A percentile compares a stretch with the other conserved stretches of the same genome.
These are phyloP conservation scores for Acanthamoeba castellanii DNA, from an alignment of 208 protist species.

Conservation along the genomic window DNA sequence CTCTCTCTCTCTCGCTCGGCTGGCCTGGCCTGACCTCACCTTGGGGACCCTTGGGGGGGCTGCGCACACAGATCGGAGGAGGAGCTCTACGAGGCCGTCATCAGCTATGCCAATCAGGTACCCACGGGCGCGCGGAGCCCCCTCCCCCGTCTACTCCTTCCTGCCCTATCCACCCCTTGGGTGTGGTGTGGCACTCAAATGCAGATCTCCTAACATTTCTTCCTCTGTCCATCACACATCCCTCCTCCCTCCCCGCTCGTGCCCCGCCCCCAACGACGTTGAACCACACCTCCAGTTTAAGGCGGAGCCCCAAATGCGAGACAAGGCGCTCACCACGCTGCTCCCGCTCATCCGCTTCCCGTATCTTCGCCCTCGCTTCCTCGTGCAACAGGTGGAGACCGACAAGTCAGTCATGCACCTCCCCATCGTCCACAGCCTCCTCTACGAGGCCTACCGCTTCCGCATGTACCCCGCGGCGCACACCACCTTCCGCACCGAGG, in stretches of 20 bases:
- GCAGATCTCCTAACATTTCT: too few relatives aligned
- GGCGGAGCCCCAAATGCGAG: neutral
- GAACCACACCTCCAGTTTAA: neutral
- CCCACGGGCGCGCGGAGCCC: too few relatives aligned
- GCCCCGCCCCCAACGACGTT: too few relatives aligned
- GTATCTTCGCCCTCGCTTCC: neutral
- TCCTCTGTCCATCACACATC: too few relatives aligned
- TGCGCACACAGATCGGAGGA: neutral
- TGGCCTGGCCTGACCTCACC: too few relatives aligned
- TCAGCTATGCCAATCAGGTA: conserved; percentile 3
- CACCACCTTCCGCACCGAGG: conserved; percentile 2
- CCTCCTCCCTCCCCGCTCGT: too few relatives aligned
- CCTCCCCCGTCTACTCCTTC: too few relatives aligned
- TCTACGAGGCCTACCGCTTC: conserved; percentile 28
- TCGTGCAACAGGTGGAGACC: neutral
- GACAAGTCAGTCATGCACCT: neutral
- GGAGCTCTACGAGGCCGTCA: conserved; percentile 23
- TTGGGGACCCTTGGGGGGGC: too few relatives aligned
- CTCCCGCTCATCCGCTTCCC: conserved; percentile 23
- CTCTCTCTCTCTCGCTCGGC: too few relatives aligned
- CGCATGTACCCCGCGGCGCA: conserved; percentile 3
- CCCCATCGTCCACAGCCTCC: neutral
- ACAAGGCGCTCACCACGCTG: neutral
- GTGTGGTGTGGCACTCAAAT: neutral
- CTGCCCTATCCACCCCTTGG: too few relatives aligned